A percentile compares a stretch with the other conserved stretches of the same genome.
Conservation (phyloP, 2,329 filamentous ascomycete species). For the Chaetomiaceae sp. region DNA sequence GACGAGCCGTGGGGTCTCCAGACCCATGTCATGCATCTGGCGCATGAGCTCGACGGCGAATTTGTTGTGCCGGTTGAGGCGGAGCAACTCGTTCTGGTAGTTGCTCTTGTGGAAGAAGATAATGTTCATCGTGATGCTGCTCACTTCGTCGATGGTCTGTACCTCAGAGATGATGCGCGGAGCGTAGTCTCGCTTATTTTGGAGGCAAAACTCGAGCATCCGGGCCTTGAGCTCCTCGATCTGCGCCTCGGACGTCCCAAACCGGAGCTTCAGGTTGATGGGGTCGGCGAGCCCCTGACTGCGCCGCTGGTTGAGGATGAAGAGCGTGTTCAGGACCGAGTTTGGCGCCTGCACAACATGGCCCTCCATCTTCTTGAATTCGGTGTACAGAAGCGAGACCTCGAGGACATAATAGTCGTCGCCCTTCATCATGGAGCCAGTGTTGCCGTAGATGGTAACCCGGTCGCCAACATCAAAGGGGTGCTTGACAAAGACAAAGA, state of each 20-base stretch:
- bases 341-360: conserved; percentile 95
- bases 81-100: conserved; percentile 90
- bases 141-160: conserved; percentile 72
- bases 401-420: conserved; percentile 97
- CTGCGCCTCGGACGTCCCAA: conserved; percentile 76
- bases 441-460: conserved; percentile 86
- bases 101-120: conserved; percentile 98
- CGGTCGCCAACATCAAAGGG: conserved; percentile 95
- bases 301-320: conserved; percentile 91
- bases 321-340: conserved; percentile 85
- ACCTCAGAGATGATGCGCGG: conserved; percentile 61
- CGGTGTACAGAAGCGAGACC: conserved; percentile 87
- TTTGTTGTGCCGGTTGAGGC: conserved; percentile 85
- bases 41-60: conserved; percentile 91
- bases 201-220: conserved; percentile 76
- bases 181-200: conserved; percentile 73
- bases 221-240: conserved; percentile 77
- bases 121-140: conserved; percentile 82
- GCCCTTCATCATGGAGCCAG: conserved; percentile 69
- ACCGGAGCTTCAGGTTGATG: conserved; percentile 78
- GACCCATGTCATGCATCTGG: conserved; percentile 75
- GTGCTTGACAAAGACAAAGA: conserved; percentile 96
- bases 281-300: conserved; percentile 86
- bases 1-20: conserved; percentile 75
- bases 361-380: conserved; percentile 98